Evolutionary conservation across 2,329 filamentous ascomycete genomes (phyloP).

Genomic region (Fusarium veterinarium): DNA sequence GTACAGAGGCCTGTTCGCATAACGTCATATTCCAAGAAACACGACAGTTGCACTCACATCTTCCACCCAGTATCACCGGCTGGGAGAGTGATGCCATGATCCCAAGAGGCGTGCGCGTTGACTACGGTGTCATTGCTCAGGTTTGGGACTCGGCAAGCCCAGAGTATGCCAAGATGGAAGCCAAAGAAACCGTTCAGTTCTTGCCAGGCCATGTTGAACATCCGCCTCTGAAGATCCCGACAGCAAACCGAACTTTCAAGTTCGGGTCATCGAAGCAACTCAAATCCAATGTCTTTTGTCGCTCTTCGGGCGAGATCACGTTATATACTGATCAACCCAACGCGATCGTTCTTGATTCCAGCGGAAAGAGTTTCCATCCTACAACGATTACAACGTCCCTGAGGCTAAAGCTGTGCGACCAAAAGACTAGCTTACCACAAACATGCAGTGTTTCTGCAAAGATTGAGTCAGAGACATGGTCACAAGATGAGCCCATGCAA

Average conservation of each 20-base stretch:
- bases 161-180: constrained; percentile 12
- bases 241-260: neutral
- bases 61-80: constrained; percentile 3
- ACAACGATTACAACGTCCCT: neutral
- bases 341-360: neutral
- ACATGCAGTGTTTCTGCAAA: constrained; percentile 10
- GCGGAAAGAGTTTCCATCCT: neutral
- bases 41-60: constrained; percentile 4
- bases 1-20: constrained; percentile 17
- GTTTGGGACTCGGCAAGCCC: constrained; percentile 9
- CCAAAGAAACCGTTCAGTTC: constrained; percentile 16
- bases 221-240: neutral
- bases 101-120: neutral
- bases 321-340: neutral
- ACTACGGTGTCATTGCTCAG: constrained; percentile 20
- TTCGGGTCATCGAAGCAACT: constrained; percentile 9
- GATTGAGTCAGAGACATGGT: constrained; percentile 15
- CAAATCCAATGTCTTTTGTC: constrained; percentile 10
- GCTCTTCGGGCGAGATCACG: neutral
- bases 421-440: neutral
- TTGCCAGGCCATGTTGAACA: constrained; percentile 2
- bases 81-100: constrained; percentile 16
- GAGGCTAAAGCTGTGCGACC: neutral
- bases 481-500: constrained; percentile 21
- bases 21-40: constrained; percentile 22